Evolutionary conservation across 805 yeast species (phyloP).

Genomic region (Pichia phayaonensis): DNA sequence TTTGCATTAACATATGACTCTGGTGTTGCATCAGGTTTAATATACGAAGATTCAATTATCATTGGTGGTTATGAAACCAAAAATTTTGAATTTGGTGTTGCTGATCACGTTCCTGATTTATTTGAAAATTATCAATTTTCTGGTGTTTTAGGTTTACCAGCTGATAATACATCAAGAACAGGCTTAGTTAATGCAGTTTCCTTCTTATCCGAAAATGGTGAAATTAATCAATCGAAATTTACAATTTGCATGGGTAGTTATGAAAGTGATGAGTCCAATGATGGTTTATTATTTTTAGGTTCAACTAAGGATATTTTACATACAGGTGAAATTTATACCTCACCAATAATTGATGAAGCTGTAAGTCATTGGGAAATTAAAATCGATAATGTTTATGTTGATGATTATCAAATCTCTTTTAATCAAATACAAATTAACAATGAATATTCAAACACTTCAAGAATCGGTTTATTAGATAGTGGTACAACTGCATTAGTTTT

Average conservation of each 20-base stretch:
- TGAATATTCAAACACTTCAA: slow-evolving; percentile 17
- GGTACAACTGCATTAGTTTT: slow-evolving; percentile 59
- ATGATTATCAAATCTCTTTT: slow-evolving; percentile 29
- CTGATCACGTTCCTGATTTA: slow-evolving; percentile 43
- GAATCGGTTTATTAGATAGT: slow-evolving; percentile 50
- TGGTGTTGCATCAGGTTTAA: slow-evolving; percentile 43
- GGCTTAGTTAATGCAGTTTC: slow-evolving; percentile 34
- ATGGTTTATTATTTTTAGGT: slow-evolving; percentile 41
- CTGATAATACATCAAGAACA: slow-evolving; percentile 30
- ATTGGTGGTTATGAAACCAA: slow-evolving; percentile 31
- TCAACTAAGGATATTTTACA: slow-evolving; percentile 31
- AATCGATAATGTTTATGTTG: slow-evolving; percentile 32
- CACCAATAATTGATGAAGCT: slow-evolving; percentile 26
- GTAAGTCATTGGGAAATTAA: slow-evolving; percentile 46
- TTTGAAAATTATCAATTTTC: slow-evolving; percentile 46
- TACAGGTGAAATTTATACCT: slow-evolving; percentile 35
- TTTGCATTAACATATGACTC: slow-evolving; percentile 48
- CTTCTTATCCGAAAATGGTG: slow-evolving; percentile 28
- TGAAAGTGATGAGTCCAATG: slow-evolving; percentile 20
- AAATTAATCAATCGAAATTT: slow-evolving; percentile 34
- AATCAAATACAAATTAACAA: slow-evolving; percentile 18
- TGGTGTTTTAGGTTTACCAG: slow-evolving; percentile 56
- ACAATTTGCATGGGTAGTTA: slow-evolving; percentile 37
- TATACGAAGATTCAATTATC: slow-evolving; percentile 31
- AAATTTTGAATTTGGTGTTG: slow-evolving; percentile 46